Base-by-base conservation (phyloP, 2,329 filamentous ascomycete genomes). In the Colletotrichum tofieldiae region DNA sequence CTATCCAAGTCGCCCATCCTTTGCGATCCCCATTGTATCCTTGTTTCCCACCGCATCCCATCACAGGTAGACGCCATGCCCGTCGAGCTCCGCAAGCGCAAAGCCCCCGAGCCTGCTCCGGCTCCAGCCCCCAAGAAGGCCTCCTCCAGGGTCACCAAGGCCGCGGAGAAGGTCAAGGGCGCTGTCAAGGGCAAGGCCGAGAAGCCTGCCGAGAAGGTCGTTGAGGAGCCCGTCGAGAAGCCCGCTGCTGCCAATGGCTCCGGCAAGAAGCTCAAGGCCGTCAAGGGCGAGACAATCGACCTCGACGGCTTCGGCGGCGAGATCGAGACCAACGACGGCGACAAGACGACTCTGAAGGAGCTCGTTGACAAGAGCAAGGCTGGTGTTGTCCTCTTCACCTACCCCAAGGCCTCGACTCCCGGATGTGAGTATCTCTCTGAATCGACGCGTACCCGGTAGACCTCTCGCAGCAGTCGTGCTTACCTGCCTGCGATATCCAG, bases 321-420 rank as follows among this genome's bases (percentile, higher is more conserved):
- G 79, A 85, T 99, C 75, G 91, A 96, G 86, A 96, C 93, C 74
- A 91, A 98, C 76, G 94, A 97, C 75, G 95, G 95, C 77, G 85
- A 88, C 65, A 93, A 93, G 84, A 95, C 93, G 7, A 94, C 91
- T 1, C 86, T 99, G 71, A 93, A 94, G 84, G 87, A 91, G 77
- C 90, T 99, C 32, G 89, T 98, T 60, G 92, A 94, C 63, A 89
- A 93, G 79, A 97, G 95, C 88, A 92, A 94, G 84, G 87, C 89
- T 45, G 96, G 96, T 35, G 93, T 98, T 54, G 94, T 98, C 43
- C 85, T 98, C 39, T 98, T 99, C 82, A 98, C 95, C 41, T 98
- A 98, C 80, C 96, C 96, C 71, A 97, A 93, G 84, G 96, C 96
- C 16, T 96, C 93, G 37, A 99, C 96, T 29, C 94, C 94, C 47